Conservation (phyloP, 2,329 filamentous ascomycete species). For the Nemania bipapillata region DNA sequence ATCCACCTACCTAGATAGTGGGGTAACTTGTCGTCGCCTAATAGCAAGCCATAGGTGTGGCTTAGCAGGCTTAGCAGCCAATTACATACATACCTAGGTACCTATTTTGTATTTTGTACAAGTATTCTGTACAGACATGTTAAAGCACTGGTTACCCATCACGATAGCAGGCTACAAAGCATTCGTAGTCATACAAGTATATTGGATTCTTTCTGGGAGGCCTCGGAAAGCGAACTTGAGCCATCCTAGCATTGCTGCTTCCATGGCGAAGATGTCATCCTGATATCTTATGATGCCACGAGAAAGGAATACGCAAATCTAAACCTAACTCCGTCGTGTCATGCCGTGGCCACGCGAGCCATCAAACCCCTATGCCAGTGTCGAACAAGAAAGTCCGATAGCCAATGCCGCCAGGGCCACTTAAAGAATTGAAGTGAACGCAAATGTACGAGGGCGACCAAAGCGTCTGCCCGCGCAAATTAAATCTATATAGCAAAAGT, state of each 20-base stretch:
- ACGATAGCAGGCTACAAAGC: not conserved
- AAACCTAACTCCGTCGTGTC: slow-evolving; percentile 26
- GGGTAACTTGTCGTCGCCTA: not conserved
- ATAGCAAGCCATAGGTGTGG: slow-evolving; percentile 19
- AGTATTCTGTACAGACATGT: no score
- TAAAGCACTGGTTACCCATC: no score
- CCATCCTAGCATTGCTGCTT: slow-evolving; percentile 9
- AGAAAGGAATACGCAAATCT: slow-evolving; percentile 24
- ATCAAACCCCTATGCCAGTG: slow-evolving; percentile 19
- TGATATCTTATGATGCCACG: not conserved
- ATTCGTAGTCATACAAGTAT: slow-evolving; percentile 8
- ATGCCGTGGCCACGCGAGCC: slow-evolving; percentile 3
- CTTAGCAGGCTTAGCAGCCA: slow-evolving; percentile 9
- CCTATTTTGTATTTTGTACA: no score
- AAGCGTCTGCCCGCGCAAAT: slow-evolving; percentile 14
- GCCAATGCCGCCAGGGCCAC: slow-evolving; percentile 48
- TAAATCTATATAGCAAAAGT: slow-evolving; percentile 35
- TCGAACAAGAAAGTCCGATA: slow-evolving; percentile 35
- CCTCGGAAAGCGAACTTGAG: slow-evolving; percentile 16
- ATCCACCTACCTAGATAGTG: slow-evolving; percentile 9
- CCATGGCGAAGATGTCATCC: slow-evolving; percentile 1
- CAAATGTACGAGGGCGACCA: slow-evolving; percentile 24
- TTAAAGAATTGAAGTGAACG: slow-evolving; percentile 49
- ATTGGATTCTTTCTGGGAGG: slow-evolving; percentile 18
- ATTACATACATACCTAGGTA: no score